Evolutionary conservation across 176 grass and related monocot genomes (phyloP), one percentile per base, ranked within the genome.

Genomic region (Carex myosuroides): DNA sequence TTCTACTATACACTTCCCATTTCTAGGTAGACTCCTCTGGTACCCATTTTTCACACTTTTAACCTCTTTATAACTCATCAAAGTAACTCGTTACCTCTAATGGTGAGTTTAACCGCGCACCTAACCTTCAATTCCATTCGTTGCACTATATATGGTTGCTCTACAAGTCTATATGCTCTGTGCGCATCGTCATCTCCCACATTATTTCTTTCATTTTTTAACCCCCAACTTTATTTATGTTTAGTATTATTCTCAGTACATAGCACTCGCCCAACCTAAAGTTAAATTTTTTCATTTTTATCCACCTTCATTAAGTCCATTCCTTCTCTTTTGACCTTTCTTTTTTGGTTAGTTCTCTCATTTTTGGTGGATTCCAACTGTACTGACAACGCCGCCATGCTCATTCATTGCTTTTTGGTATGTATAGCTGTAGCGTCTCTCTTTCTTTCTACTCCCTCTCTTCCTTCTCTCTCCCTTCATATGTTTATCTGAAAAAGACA

Each of bases 331-430:
- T 74, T 74, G 70, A 16, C 67, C 18, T 70, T 64, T 72, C 21
- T 7, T 61, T 72, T 50, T 59, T 33, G 14, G n/a, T 75, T 60
- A 17, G 30, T 4, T 74, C 55, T 84, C 50, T 74, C 56, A 39
- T 60, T 53, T 75, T 77, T 53, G 56, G 84, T 85, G 70, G 84
- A 73, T 85, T 64, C 84, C 84, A 85, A 85, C 84, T 85, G 84
- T 64, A 64, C 56, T 76, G 62, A 83, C 68, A 83, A 83, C 37
- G 81, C 42, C 61, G 80, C 56, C 11, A 24, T 68, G 22, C 21
- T n/a, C 81, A 83, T 83, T 83, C 81, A 69, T 83, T 83, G 81
- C 81, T 4, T 83, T 55, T 83, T 83, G 60, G 60, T 83, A 54
- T 50, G 81, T 68, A 46, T 83, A 67, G 39, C 60, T 83, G 80